These are phyloP conservation scores for Suillus paluster DNA, from an alignment of 768 basidiomycete genomes.

Conservation along the genomic window DNA sequence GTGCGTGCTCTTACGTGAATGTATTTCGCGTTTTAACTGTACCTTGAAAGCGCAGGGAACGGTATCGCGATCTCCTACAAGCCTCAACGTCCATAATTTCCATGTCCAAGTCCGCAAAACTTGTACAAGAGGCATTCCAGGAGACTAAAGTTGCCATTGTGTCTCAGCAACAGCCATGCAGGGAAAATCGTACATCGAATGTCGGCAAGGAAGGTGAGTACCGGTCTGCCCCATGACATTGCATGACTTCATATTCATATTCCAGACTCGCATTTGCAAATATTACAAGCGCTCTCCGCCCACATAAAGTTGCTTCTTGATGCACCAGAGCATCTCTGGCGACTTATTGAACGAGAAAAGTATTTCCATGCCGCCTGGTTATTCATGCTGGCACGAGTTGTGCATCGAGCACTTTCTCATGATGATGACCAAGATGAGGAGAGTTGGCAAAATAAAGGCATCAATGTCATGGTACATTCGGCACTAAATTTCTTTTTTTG, in stretches of 20 bases:
- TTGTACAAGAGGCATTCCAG: conserved; percentile 64
- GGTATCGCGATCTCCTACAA: conserved; percentile 85
- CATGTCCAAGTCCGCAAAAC: conserved; percentile 69
- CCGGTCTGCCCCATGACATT: background rate
- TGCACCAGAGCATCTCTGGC: conserved; percentile 91
- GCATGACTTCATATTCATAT: conserved; percentile 6
- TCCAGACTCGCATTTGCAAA: conserved; percentile 67
- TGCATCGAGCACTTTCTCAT: conserved; percentile 72
- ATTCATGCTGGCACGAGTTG: conserved; percentile 83
- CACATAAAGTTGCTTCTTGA: conserved; percentile 92
- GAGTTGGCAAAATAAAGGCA: conserved; percentile 59
- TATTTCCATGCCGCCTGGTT: conserved; percentile 88
- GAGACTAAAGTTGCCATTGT: conserved; percentile 62
- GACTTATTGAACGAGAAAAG: conserved; percentile 77
- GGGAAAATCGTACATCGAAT: conserved; percentile 45
- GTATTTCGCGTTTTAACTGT: conserved; percentile 33
- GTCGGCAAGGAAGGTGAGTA: conserved; percentile 48
- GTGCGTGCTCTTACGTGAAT: conserved; percentile 53
- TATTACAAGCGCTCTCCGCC: conserved; percentile 77
- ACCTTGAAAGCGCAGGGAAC: conserved; percentile 76
- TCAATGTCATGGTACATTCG: conserved; percentile 61
- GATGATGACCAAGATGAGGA: conserved; percentile 69
- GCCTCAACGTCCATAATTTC: conserved; percentile 85
- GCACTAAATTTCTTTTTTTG: conserved; percentile 1
- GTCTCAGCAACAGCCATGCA: conserved; percentile 48